Base-by-base conservation (phyloP, 345 rosid species). In the Atalantia buxifolia region DNA sequence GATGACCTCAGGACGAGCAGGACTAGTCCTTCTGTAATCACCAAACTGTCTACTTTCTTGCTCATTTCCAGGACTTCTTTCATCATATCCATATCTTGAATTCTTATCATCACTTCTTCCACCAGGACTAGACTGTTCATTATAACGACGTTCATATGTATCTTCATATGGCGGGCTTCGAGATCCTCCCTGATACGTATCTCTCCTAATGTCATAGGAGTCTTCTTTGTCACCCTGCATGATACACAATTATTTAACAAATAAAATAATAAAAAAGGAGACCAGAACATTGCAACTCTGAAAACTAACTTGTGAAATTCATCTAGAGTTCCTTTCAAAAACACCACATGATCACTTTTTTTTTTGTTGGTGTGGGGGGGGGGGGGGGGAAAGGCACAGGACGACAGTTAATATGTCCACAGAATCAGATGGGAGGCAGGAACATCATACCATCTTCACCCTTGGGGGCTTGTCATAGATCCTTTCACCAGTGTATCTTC, bases 131-230 rank as follows among this genome's bases (percentile, higher is more conserved):
- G 99, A 92, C 85, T 86, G 86, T 74, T 82, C 97, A 79, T 86
- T 81, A 61, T 82, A 87, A 38, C 91, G 95, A 28, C 91, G 93
- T 10, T 93, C 98, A 85, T 90, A 87, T 6, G 76, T 69, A 70
- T 93, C 97, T 69, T 91, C 94, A 31, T 87, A 92, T 48, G 91
- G 94, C 27, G 98, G 98, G 87, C 97, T 96, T 77, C 94, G 90
- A 74, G 99, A 86, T 63, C 92, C 95, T 79, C 91, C 93, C 66
- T 85, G 91, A 78, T 85, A 87, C 65, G 83, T 30, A 71, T 84
- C 87, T 76, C 85, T 85, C 79, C 88, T 86, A 69, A 82, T 88
- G 53, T 88, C 95, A 76, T 79, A 75, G 55, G 79, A 69, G 69
- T 90, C 97, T 83, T 94, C 94, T 81, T 80, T 89, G 80, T 91